Conservation (phyloP, 176 grass and related monocot species). For the Aegilops sharonensis region DNA sequence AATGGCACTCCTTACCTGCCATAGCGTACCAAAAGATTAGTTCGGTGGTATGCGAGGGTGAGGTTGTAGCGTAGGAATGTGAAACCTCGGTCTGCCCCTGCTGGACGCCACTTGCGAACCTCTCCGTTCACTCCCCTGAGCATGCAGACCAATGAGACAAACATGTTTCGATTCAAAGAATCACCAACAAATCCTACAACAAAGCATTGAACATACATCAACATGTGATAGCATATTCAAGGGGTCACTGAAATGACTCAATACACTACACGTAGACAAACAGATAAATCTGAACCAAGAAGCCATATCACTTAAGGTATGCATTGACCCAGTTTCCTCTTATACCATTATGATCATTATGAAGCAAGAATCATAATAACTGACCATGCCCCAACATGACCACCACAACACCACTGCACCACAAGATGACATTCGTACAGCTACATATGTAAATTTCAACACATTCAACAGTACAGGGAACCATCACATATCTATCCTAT, state of each 20-base stretch:
- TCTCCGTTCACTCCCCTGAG: slow-evolving; percentile 56
- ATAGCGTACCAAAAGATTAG: slow-evolving; percentile 85
- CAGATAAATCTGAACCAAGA: neutral
- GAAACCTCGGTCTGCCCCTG: slow-evolving; percentile 79
- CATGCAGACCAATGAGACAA: slow-evolving; percentile 82
- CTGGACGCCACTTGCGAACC: slow-evolving; percentile 84
- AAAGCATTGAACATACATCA: neutral
- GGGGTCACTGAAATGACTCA: neutral
- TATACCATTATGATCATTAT: neutral
- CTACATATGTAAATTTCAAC: too few relatives aligned
- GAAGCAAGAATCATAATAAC: neutral
- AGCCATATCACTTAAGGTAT: neutral
- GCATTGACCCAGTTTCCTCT: neutral
- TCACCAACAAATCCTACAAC: slow-evolving; percentile 85
- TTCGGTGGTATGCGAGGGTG: slow-evolving; percentile 85
- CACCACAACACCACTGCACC: neutral
- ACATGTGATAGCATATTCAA: neutral
- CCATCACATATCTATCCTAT: neutral
- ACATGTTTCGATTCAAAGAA: slow-evolving; percentile 98
- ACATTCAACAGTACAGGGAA: neutral
- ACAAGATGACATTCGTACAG: neutral
- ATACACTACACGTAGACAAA: neutral
- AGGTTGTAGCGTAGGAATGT: slow-evolving; percentile 91
- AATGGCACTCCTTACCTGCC: slow-evolving; percentile 72
- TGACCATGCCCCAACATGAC: neutral